Evolutionary conservation across 805 yeast genomes (phyloP), one percentile per base, ranked within the genome.

Genomic region (Saccharomycopsis fibuligera): DNA sequence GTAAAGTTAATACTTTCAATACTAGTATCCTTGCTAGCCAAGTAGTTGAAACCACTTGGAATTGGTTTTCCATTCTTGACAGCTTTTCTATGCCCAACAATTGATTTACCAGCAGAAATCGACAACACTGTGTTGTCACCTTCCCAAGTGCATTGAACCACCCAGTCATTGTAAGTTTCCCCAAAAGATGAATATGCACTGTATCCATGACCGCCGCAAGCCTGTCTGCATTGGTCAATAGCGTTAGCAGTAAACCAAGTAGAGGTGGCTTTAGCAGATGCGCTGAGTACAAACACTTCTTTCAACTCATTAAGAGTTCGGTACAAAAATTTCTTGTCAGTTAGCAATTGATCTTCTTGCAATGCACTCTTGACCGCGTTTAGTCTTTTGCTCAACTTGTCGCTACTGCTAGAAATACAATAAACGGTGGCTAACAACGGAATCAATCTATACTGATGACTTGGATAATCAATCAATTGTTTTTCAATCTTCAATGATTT

Each of bases 81-180:
- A 48, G 66, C 70, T 41, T 62, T 61, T 53, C 68, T 68, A 54
- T 70, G 69, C 56, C 70, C 70, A 45, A 70, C 57, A 36, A 71
- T 69, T 25, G 93, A 79, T 64, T 91, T 81, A 50, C 96, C 97
- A 51, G 88, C 78, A 47, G 88, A 82, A 66, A 87, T 79, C 2
- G 89, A 85, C 55, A 90, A 73, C 39, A 90, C 83, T 60, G 81
- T 89, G 71, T 90, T 90, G 66, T 90, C 97, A 66, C 97, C 97
- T 71, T 90, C 97, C 97, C 97, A 90, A 17, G 97, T 90, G 67
- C 96, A 89, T 69, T 90, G 96, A 36, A 90, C 96, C n/a, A 86
- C 96, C 87, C 95, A 91, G 65, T 90, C 97, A 54, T 76, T 76
- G 70, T 79, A 87, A 12, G 89, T 89, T 62, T 83, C 86, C 35